Percentiles rank a stretch among this genome's conserved stretches.
Conservation (phyloP, 352 stramenopile species). For the Globisporangium parvum region DNA sequence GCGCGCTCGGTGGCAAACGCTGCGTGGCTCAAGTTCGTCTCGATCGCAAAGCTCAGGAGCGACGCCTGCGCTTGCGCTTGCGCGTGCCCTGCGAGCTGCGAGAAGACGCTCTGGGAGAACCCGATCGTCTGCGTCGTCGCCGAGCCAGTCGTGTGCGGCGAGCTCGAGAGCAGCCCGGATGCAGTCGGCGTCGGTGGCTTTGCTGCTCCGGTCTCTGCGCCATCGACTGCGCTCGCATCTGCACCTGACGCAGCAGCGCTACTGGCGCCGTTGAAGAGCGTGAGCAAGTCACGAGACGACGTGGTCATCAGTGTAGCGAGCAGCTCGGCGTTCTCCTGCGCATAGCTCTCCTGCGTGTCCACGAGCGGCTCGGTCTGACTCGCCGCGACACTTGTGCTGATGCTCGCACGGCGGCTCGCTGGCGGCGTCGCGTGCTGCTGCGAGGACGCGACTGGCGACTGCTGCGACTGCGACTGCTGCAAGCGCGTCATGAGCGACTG, state of each 20-base stretch:
- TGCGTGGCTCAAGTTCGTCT: slow-evolving; percentile 28
- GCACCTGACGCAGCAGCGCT: not conserved
- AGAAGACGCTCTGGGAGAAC: slow-evolving; percentile 59
- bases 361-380: slow-evolving; percentile 28
- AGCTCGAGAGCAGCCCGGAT: not conserved
- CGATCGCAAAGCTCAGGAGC: slow-evolving; percentile 25
- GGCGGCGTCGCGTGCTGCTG: slow-evolving; percentile 4
- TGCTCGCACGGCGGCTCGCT: slow-evolving; percentile 9
- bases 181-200: slow-evolving; percentile 7
- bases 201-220: not conserved
- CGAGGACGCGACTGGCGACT: slow-evolving; percentile 8
- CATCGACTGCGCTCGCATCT: not conserved
- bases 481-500: slow-evolving; percentile 25
- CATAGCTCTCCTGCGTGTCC: slow-evolving; percentile 1
- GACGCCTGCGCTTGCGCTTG: slow-evolving; percentile 32
- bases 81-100: slow-evolving; percentile 33
- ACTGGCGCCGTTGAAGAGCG: slow-evolving; percentile 14
- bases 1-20: slow-evolving; percentile 28
- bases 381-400: slow-evolving; percentile 8
- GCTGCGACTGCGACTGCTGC: slow-evolving; percentile 14
- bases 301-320: slow-evolving; percentile 37
- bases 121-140: slow-evolving; percentile 11
- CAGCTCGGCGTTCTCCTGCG: slow-evolving; percentile 33
- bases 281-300: slow-evolving; percentile 15
- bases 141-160: not conserved